Base-by-base conservation (phyloP, 2,329 filamentous ascomycete genomes). In the Didymella sp. region DNA sequence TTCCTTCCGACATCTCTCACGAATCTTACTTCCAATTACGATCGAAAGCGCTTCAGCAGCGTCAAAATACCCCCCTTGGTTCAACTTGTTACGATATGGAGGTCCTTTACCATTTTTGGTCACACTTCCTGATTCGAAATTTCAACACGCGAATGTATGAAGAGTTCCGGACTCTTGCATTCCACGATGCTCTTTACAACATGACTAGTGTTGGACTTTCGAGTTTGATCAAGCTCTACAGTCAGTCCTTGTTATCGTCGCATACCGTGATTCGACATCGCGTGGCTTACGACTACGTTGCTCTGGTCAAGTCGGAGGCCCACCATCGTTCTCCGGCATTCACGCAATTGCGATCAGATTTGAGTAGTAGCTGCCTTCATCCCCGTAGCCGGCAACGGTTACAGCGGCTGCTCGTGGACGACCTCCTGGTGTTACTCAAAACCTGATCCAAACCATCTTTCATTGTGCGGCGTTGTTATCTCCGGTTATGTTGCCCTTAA, bases 141-240 rank as follows among this genome's bases (percentile, higher is more conserved):
- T 92, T 92, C 82, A 90, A 92, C 74, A 80, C 82, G 56, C 81
- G 80, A 71, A 90, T 93, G 85, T 92, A 92, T 78, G 80, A 85
- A 71, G 89, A 92, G 73, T 92, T 92, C 78, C 85, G 86, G 62
- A 79, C 80, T 67, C 81, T 84, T 72, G 89, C 89, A 52, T 77
- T 88, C 59, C 85, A 88, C 70, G 89, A 92, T 76, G 80, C 82
- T 52, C 73, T 76, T 55, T 74, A 81, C 61, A 79, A 79, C 67
- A 77, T 78, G 68, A 81, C 81, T 58, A 78, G 79, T 57, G 78
- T 78, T 61, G 89, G 89, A 45, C 78, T 90, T 70, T 81, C 81
- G 56, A 84, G 84, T 71, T 79, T 92, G 52, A 78, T 90, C 65
- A 83, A 84, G 43, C 91, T 87, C 74, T 90, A 90, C 73, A 82